These are phyloP conservation scores for Lichtheimia hyalospora DNA, from an alignment of 371 early-diverging fungal species.

Conservation along the genomic window DNA sequence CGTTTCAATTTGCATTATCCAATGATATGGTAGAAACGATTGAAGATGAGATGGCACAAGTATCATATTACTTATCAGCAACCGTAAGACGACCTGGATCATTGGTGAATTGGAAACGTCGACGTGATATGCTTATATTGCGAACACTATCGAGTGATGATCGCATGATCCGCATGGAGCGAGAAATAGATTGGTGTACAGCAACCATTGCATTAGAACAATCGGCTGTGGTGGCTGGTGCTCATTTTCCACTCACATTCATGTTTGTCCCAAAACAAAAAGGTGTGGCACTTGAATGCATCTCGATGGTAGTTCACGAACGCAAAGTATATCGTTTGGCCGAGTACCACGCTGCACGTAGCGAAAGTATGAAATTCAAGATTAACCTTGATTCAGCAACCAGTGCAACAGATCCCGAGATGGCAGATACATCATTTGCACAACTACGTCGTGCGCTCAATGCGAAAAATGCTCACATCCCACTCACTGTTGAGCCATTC, in stretches of 20 bases:
- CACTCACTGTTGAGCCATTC: constrained; percentile 29
- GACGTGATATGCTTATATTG: constrained; percentile 37
- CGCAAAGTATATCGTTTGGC: constrained; percentile 40
- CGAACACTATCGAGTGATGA: constrained; percentile 41
- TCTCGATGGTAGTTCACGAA: constrained; percentile 37
- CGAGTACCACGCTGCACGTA: constrained; percentile 36
- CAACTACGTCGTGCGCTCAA: constrained; percentile 30
- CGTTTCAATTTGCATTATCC: constrained; percentile 44
- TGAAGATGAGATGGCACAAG: constrained; percentile 45
- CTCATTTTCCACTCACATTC: constrained; percentile 42
- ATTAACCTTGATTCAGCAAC: constrained; percentile 28
- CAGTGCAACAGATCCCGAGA: constrained; percentile 23
- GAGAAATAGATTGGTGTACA: constrained; percentile 31
- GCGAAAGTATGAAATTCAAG: constrained; percentile 37
- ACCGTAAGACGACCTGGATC: constrained; percentile 37
- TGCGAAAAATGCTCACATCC: constrained; percentile 46
- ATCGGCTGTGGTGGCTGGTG: constrained; percentile 42
- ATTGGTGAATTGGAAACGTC: constrained; percentile 13
- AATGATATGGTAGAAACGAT: constrained; percentile 43
- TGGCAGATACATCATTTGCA: constrained; percentile 21
- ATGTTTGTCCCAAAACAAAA: constrained; percentile 34
- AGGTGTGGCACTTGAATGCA: constrained; percentile 32
- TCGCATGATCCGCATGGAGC: constrained; percentile 32
- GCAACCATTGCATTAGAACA: constrained; percentile 44
- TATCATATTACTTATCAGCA: constrained; percentile 33